Conservation (phyloP, 1,284 basidiomycete genomes). For the Grifola frondosa region DNA sequence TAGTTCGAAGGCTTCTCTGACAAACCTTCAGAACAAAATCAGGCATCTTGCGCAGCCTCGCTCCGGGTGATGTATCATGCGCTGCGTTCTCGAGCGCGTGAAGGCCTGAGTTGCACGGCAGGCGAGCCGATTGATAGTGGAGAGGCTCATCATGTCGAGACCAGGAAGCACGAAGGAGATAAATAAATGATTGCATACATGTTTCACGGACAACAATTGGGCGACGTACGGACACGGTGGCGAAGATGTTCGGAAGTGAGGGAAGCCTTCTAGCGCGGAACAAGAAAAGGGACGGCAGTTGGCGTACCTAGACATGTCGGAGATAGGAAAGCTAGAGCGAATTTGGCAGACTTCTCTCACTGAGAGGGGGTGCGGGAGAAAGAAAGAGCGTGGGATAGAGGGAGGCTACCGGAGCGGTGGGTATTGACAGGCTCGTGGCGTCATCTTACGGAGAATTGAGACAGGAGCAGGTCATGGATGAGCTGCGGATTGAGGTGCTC, state of each 20-base stretch:
- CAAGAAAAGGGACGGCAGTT: slow-evolving; percentile 9
- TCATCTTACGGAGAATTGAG: slow-evolving; percentile 4
- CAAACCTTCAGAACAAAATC: slow-evolving; percentile 12
- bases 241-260: background rate
- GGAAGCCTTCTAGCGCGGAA: slow-evolving; percentile 18
- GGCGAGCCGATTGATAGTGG: no score
- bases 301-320: slow-evolving; percentile 16
- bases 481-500: slow-evolving; percentile 14
- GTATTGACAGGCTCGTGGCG: slow-evolving; percentile 16
- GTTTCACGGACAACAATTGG: no score
- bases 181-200: no score
- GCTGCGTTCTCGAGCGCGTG: no score
- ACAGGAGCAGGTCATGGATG: slow-evolving; percentile 2
- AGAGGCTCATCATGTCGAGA: no score
- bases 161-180: no score
- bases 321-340: slow-evolving; percentile 14
- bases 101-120: no score
- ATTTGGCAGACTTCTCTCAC: slow-evolving; percentile 18
- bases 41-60: no score
- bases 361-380: slow-evolving; percentile 11
- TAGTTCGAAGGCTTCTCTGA: slow-evolving; percentile 8
- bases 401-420: slow-evolving; percentile 8
- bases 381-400: slow-evolving; percentile 11
- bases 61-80: no score
- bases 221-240: no score